Percentiles rank a stretch among this genome's conserved stretches.
These are phyloP conservation scores for Sinapis alba DNA, from an alignment of 441 rosid genomes.

Conservation along the genomic window DNA sequence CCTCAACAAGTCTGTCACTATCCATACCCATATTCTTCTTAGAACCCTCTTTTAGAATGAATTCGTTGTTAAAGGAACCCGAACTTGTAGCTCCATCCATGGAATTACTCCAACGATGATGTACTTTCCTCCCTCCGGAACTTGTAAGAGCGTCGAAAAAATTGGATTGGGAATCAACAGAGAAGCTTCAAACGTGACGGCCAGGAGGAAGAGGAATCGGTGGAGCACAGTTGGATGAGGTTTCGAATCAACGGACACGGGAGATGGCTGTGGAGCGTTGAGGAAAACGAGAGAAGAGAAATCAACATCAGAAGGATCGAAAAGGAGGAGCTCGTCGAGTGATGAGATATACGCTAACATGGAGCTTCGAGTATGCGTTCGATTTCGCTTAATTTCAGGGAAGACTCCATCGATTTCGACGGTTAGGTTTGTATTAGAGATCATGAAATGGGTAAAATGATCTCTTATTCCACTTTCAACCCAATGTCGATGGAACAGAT, in stretches of 20 bases:
- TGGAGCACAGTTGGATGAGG: conserved; percentile 52
- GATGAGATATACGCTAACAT: conserved; percentile 59
- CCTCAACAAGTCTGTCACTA: conserved; percentile 81
- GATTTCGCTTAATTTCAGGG: conserved; percentile 50
- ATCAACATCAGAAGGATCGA: conserved; percentile 86
- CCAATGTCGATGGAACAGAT: too few relatives aligned
- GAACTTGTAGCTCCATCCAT: conserved; percentile 69
- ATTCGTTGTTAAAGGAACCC: conserved; percentile 61
- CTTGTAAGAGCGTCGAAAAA: conserved; percentile 63
- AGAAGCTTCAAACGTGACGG: conserved; percentile 78
- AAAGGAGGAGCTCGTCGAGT: conserved; percentile 87
- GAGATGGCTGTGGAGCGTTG: conserved; percentile 43
- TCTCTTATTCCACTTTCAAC: too few relatives aligned
- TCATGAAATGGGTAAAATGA: too few relatives aligned
- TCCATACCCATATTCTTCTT: conserved; percentile 78
- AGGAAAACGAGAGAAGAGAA: conserved; percentile 78
- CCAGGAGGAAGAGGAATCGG: conserved; percentile 36
- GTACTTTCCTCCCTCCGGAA: conserved; percentile 28
- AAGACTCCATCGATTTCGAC: conserved; percentile 38
- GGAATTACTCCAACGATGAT: conserved; percentile 68
- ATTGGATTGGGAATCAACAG: conserved; percentile 88
- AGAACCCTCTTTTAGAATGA: conserved; percentile 51
- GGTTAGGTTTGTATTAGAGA: conserved; percentile 3
- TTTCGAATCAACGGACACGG: conserved; percentile 65
- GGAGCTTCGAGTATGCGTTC: conserved; percentile 75